Conservation (phyloP, 495 filamentous ascomycete species). For the Aspergillus asperescens region DNA sequence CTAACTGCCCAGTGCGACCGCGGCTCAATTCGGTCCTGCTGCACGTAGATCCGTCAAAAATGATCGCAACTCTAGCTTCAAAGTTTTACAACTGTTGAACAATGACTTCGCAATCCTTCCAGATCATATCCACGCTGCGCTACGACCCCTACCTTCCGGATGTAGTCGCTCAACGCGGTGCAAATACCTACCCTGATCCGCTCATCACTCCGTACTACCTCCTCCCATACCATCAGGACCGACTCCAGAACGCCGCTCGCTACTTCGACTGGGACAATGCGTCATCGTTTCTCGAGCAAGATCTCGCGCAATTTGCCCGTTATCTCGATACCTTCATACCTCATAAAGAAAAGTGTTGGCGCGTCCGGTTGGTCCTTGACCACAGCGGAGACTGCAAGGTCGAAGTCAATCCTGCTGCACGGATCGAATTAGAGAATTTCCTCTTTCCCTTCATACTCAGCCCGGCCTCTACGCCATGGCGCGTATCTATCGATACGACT, state of each 20-base stretch:
- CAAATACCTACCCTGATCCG: slow-evolving; percentile 37
- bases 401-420: slow-evolving; percentile 44
- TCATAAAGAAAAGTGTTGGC: slow-evolving; percentile 35
- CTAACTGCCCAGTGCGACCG: not conserved
- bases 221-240: slow-evolving; percentile 73
- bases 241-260: slow-evolving; percentile 66
- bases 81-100: slow-evolving; percentile 2
- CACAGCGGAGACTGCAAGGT: slow-evolving; percentile 44
- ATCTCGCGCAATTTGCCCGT: slow-evolving; percentile 21
- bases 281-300: slow-evolving; percentile 27
- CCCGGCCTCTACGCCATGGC: slow-evolving; percentile 25
- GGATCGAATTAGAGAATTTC: slow-evolving; percentile 47
- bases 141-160: slow-evolving; percentile 62
- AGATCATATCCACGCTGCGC: slow-evolving; percentile 67
- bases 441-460: slow-evolving; percentile 39
- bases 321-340: slow-evolving; percentile 35
- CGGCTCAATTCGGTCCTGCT: slow-evolving; percentile 1
- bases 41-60: slow-evolving; percentile 8
- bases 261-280: slow-evolving; percentile 58
- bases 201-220: slow-evolving; percentile 73
- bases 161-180: slow-evolving; percentile 30
- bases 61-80: slow-evolving; percentile 2
- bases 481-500: slow-evolving; percentile 52
- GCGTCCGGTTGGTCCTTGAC: slow-evolving; percentile 52
- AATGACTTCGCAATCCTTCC: slow-evolving; percentile 33